These are phyloP conservation scores for Murraya koenigii DNA, from an alignment of 345 rosid genomes.

Conservation along the genomic window DNA sequence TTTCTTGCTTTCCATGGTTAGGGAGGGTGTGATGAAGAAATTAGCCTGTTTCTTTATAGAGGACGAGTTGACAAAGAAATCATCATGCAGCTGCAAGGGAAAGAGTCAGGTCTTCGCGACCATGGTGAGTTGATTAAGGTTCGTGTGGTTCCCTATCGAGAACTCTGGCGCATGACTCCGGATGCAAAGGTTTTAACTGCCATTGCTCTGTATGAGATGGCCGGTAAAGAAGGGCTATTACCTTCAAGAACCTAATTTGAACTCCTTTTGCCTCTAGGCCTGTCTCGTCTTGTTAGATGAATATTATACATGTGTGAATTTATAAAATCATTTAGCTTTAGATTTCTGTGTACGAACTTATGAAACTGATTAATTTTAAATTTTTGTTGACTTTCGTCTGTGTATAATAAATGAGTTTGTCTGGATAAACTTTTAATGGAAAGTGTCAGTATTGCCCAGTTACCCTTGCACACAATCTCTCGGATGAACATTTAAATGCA, in stretches of 20 bases:
- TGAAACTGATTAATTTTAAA: too few species aligned
- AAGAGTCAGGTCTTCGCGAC: conserved; percentile 69
- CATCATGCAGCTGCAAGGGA: conserved; percentile 69
- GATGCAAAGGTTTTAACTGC: conserved; percentile 75
- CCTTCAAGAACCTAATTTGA: conserved; percentile 26
- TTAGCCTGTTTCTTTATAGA: conserved; percentile 69
- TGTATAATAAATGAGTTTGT: too few species aligned
- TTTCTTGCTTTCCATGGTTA: conserved; percentile 24
- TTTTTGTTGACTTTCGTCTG: too few species aligned
- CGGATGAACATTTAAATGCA: neutral
- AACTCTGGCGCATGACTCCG: conserved; percentile 76
- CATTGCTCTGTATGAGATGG: conserved; percentile 80
- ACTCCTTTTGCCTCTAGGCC: too few species aligned
- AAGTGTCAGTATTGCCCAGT: neutral
- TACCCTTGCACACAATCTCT: neutral
- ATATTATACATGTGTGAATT: neutral
- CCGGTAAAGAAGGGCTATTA: conserved; percentile 52
- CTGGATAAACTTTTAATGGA: neutral
- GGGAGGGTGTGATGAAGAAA: conserved; percentile 98
- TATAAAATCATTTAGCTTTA: neutral
- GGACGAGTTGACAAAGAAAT: conserved; percentile 52
- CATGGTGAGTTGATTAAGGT: conserved; percentile 86
- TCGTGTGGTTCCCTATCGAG: conserved; percentile 50
- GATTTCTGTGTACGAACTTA: neutral
- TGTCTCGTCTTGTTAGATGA: neutral